These are phyloP conservation scores for Apiospora rasikravindrae DNA, from an alignment of 2,329 filamentous ascomycete species.

Conservation along the genomic window DNA sequence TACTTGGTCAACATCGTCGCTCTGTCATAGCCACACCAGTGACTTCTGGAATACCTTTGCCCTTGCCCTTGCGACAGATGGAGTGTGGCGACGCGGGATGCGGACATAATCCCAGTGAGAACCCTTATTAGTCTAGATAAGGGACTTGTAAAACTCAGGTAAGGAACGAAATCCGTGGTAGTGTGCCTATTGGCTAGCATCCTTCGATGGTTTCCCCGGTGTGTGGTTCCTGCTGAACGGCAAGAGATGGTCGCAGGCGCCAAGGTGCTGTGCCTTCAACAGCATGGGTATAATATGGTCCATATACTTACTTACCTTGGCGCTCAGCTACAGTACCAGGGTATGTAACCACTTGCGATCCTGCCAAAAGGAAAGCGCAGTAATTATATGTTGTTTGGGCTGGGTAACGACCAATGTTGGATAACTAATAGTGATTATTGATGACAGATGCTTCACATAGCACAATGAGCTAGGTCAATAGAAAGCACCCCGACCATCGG, in stretches of 20 bases:
- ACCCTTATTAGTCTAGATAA: not conserved
- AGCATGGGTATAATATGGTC: not conserved
- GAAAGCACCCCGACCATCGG: not conserved
- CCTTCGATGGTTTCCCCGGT: not conserved
- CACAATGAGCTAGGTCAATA: not conserved
- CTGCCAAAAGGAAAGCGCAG: not conserved
- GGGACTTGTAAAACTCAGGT: not conserved
- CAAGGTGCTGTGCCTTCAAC: not conserved
- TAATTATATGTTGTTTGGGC: not conserved
- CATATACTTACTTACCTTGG: not conserved
- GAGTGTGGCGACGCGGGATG: not conserved
- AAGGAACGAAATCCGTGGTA: not conserved
- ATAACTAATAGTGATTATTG: not conserved
- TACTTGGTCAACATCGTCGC: not conserved
- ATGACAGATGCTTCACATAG: not conserved
- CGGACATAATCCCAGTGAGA: not conserved
- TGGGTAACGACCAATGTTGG: not conserved
- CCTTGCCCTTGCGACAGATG: too few relatives aligned
- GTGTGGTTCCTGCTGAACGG: not conserved
- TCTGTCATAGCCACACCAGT: not conserved
- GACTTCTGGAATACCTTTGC: too few relatives aligned
- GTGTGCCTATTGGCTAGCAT: not conserved
- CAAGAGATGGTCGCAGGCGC: not conserved
- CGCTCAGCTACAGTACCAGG: not conserved
- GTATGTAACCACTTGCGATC: not conserved